phyloP scores from a whole-genome alignment of 1,284 basidiomycete genomes.

The Sphaerobolus stellatus region DNA sequence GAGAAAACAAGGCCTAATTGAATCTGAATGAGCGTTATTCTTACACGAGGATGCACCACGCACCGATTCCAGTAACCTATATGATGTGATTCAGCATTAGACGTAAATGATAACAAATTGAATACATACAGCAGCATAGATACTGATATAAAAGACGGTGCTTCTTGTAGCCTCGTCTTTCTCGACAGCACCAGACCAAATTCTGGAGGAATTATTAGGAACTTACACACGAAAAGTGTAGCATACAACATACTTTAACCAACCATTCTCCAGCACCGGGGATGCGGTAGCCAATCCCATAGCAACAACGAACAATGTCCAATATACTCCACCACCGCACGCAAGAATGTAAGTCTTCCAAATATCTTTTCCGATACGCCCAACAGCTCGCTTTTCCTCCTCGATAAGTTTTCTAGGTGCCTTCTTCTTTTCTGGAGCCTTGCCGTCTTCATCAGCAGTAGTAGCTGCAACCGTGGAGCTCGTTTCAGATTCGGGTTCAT shows the following conservation, averaged over 20 bases:
- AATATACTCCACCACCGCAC: conserved; percentile 66
- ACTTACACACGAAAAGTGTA: not conserved
- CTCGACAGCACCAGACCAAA: conserved; percentile 60
- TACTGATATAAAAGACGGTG: conserved; percentile 70
- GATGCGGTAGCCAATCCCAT: conserved; percentile 66
- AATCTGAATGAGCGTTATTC: conserved; percentile 1
- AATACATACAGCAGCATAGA: conserved; percentile 66
- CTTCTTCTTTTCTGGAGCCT: conserved; percentile 55
- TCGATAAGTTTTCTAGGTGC: conserved; percentile 83
- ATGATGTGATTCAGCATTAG: conserved; percentile 10
- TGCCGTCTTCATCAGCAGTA: conserved; percentile 37
- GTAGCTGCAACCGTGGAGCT: conserved; percentile 29
- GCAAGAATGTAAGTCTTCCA: conserved; percentile 81
- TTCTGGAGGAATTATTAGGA: conserved; percentile 35
- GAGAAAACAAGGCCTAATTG: conserved; percentile 57
- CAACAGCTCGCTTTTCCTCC: conserved; percentile 87
- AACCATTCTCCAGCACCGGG: conserved; percentile 81
- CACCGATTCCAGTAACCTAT: conserved; percentile 44
- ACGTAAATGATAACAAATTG: not conserved
- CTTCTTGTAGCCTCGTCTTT: conserved; percentile 41
- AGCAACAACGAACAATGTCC: conserved; percentile 63
- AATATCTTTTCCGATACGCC: conserved; percentile 73
- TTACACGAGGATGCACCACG: conserved; percentile 15
- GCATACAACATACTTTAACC: conserved; percentile 59
- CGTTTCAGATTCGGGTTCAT: conserved; percentile 24